These are phyloP conservation scores for Trichoderma atroviride DNA, from an alignment of 2,329 filamentous ascomycete species.

Conservation along the genomic window DNA sequence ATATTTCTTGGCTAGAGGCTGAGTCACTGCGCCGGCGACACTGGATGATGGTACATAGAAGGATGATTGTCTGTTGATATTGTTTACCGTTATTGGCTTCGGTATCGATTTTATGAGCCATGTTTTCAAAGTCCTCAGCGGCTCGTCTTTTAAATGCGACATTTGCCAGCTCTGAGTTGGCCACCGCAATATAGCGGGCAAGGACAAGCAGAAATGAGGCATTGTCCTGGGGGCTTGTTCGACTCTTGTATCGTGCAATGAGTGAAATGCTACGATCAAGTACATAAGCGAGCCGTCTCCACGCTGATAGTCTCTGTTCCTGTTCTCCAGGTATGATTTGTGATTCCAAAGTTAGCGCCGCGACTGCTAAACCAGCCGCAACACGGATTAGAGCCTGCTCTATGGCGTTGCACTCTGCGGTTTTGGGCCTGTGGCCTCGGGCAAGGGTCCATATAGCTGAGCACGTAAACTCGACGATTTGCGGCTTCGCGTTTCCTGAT, in stretches of 20 bases:
- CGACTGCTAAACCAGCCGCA: slow-evolving; percentile 37
- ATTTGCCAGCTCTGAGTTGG: slow-evolving; percentile 26
- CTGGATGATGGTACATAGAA: slow-evolving; percentile 52
- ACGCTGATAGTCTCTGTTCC: slow-evolving; percentile 27
- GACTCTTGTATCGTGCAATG: slow-evolving; percentile 27
- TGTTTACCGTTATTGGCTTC: slow-evolving; percentile 28
- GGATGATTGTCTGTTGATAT: slow-evolving; percentile 39
- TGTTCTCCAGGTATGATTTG: slow-evolving; percentile 12
- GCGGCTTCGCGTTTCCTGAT: slow-evolving; percentile 30
- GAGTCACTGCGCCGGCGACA: slow-evolving; percentile 49
- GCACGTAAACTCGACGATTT: slow-evolving; percentile 33
- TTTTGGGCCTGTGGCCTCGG: slow-evolving; percentile 19
- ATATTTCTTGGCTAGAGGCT: slow-evolving; percentile 42
- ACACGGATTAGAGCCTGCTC: slow-evolving; percentile 38
- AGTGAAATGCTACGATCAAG: slow-evolving; percentile 34
- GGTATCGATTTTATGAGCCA: slow-evolving; percentile 28
- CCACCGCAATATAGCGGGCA: slow-evolving; percentile 36
- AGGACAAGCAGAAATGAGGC: slow-evolving; percentile 34
- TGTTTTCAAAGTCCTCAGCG: slow-evolving; percentile 31
- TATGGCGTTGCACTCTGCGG: slow-evolving; percentile 21
- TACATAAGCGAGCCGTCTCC: slow-evolving; percentile 34
- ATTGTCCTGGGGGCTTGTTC: slow-evolving; percentile 13
- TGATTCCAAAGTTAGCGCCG: slow-evolving; percentile 30
- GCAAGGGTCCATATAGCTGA: slow-evolving; percentile 34
- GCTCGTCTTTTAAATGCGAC: slow-evolving; percentile 28